Conservation (phyloP, 2,329 filamentous ascomycete species). For the Parastagonospora nodorum region DNA sequence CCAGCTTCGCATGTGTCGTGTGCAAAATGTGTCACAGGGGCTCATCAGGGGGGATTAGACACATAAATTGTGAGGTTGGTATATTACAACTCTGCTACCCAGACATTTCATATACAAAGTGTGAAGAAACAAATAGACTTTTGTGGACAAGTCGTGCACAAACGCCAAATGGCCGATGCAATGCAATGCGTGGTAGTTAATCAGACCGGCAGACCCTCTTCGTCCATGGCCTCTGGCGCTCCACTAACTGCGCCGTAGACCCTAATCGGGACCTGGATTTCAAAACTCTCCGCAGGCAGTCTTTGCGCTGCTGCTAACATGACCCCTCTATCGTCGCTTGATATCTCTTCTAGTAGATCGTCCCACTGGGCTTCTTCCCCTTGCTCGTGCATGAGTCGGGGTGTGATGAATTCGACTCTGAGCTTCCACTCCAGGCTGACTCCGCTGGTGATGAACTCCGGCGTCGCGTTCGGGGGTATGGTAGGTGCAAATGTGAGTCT, state of each 20-base stretch:
- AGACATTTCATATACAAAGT: too few species aligned
- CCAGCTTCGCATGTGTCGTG: too few species aligned
- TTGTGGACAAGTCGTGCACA: too few species aligned
- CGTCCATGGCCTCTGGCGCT: constrained; percentile 34
- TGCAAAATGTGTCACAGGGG: too few species aligned
- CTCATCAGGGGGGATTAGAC: too few species aligned
- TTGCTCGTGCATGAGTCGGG: constrained; percentile 54
- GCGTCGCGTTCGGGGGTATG: constrained; percentile 82
- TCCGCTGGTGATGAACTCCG: constrained; percentile 89
- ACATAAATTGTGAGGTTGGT: too few species aligned
- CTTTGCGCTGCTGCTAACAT: constrained; percentile 79
- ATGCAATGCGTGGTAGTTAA: background rate
- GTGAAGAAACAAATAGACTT: too few species aligned
- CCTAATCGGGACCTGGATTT: constrained; percentile 80
- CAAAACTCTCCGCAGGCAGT: constrained; percentile 84
- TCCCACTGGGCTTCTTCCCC: constrained; percentile 36
- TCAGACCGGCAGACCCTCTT: constrained; percentile 42
- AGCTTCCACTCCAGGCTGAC: constrained; percentile 88
- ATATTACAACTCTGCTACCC: too few species aligned
- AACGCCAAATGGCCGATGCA: background rate
- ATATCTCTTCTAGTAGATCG: constrained; percentile 75
- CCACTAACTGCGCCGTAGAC: constrained; percentile 70
- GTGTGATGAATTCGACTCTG: constrained; percentile 89
- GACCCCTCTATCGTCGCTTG: constrained; percentile 76
- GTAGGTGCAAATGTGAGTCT: constrained; percentile 80